A percentile compares a stretch with the other conserved stretches of the same genome.
These are phyloP conservation scores for Annona squamosa DNA, from an alignment of 164 flowering plant genomes.

Conservation along the genomic window DNA sequence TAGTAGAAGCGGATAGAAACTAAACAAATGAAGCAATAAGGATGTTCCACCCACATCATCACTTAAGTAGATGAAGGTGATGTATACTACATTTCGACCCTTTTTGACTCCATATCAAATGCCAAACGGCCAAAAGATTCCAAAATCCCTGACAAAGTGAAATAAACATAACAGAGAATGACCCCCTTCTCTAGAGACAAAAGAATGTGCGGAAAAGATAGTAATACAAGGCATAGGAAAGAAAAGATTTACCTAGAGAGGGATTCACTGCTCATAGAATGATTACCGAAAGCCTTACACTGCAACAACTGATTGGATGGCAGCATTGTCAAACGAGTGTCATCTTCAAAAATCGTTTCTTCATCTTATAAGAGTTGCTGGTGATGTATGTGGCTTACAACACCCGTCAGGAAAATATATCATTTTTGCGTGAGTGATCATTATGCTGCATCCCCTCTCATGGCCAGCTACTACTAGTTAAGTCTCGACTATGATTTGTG, in stretches of 20 bases:
- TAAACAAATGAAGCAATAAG: no score
- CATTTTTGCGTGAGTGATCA: slow-evolving; percentile 9
- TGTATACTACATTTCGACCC: no score
- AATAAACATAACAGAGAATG: no score
- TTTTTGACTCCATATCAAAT: no score
- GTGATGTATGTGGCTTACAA: slow-evolving; percentile 8
- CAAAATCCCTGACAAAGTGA: neutral
- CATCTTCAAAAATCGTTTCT: neutral
- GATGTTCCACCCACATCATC: no score
- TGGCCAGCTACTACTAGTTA: neutral
- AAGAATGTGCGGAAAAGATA: neutral
- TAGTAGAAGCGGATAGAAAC: no score
- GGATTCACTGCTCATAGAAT: neutral
- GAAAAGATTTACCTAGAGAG: neutral
- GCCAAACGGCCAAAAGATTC: neutral
- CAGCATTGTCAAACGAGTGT: neutral
- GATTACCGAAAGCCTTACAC: neutral
- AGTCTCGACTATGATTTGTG: no score
- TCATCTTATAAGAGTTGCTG: slow-evolving; percentile 8
- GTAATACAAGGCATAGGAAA: neutral
- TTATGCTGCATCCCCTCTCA: neutral
- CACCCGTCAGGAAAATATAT: slow-evolving; percentile 7
- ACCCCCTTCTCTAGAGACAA: neutral
- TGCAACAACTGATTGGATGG: neutral
- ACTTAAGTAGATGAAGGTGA: no score